Base-by-base conservation (phyloP, 139 green algal species). In the Desmodesmus armatus region DNA sequence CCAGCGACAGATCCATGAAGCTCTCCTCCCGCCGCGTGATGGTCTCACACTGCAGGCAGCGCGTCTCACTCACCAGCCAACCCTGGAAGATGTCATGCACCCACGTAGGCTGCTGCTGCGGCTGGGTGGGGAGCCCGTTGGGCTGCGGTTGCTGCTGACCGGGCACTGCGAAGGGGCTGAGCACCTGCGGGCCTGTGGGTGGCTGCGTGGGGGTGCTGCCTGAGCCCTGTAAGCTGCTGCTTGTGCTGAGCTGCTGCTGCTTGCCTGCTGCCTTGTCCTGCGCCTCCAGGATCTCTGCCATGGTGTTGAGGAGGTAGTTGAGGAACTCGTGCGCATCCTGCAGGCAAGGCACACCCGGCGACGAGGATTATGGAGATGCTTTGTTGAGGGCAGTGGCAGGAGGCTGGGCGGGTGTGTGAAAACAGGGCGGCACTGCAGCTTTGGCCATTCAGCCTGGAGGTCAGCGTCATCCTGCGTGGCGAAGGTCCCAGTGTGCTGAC, bases 271-370 rank as follows among this genome's bases (percentile, higher is more conserved):
- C 31, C 81, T 91, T 91, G 27, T 90, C 91, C 74, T 97, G 91
- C 72, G 92, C 95, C 78, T 98, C 95, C 53, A 99, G 85, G 15
- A 95, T 91, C 83, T 99, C 97, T n/a, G 83, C 89, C 43, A 96
- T 92, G 40, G 97, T 91, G 88, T 99, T 99, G 7, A 99, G 91
- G 66, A 99, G 85, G 85, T 94, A 99, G 88, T 98, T 98, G 4
- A 99, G 89, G 84, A 99, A 99, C 88, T 99, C 97, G 72, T 99
- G 97, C 1, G 97, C 97, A 84, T 99, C 97, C 94, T 99, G 95
- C 29, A 62, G 17, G n/a, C 25, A 35, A 21, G 62, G 62, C 49
- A 60, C 13, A n/a, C n/a, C n/a, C n/a, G n/a, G n/a, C n/a, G n/a
- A n/a, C n/a, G n/a, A n/a, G n/a, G n/a, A n/a, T n/a, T n/a, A n/a